A percentile compares a stretch with the other conserved stretches of the same genome.
These are phyloP conservation scores for Lippia alba DNA, from an alignment of 305 asterid species.

Conservation along the genomic window DNA sequence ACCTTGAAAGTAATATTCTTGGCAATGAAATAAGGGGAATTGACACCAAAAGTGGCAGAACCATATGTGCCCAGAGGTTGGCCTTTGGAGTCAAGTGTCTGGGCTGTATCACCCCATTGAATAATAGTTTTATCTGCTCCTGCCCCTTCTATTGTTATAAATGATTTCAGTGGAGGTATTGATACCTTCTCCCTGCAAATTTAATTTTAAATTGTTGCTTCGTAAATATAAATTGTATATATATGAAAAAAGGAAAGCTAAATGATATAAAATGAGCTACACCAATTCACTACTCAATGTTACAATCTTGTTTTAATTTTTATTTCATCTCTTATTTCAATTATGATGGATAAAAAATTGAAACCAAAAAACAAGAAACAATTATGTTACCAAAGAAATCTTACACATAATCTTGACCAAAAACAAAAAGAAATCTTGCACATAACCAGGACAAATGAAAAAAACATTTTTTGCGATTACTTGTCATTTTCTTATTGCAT, in stretches of 20 bases:
- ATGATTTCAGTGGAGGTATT: slow-evolving; percentile 72
- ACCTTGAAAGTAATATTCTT: slow-evolving; percentile 86
- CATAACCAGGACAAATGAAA: slow-evolving; percentile 7
- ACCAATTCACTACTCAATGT: too few relatives aligned
- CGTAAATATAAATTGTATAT: too few relatives aligned
- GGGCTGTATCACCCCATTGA: slow-evolving; percentile 92
- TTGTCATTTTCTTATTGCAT: too few relatives aligned
- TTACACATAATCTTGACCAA: too few relatives aligned
- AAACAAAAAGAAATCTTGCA: too few relatives aligned
- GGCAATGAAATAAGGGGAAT: slow-evolving; percentile 83
- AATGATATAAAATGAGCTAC: too few relatives aligned
- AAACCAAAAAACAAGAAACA: too few relatives aligned
- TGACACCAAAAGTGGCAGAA: slow-evolving; percentile 93
- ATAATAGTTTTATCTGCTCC: slow-evolving; percentile 80
- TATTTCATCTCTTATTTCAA: too few relatives aligned
- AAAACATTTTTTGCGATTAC: slow-evolving; percentile 14
- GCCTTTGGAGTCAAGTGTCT: slow-evolving; percentile 68
- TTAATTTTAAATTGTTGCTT: not conserved
- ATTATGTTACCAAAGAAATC: too few relatives aligned
- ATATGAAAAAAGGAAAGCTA: too few relatives aligned
- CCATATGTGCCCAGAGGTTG: slow-evolving; percentile 83
- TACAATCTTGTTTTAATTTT: too few relatives aligned
- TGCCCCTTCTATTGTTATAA: slow-evolving; percentile 72
- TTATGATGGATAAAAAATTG: too few relatives aligned
- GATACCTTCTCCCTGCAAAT: slow-evolving; percentile 76